Evolutionary conservation across 495 filamentous ascomycete genomes (phyloP).

Genomic region (Penicillium pulvis): DNA sequence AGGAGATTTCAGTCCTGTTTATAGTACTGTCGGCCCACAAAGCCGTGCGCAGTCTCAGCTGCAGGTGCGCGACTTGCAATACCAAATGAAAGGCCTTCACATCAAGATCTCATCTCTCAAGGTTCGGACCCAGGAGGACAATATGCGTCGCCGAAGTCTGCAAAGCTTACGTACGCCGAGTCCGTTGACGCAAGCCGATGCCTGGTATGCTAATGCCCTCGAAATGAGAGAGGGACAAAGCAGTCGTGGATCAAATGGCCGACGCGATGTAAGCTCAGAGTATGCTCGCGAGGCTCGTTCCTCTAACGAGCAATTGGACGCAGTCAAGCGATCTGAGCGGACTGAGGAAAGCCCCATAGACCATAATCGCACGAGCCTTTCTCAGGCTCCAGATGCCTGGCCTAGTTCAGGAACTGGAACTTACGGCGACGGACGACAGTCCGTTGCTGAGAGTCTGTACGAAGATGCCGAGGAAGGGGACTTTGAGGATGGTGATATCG

Average conservation of each 20-base stretch:
- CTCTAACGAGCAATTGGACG: constrained; percentile 11
- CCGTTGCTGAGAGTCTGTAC: constrained; percentile 55
- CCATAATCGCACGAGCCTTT: background rate
- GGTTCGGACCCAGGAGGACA: constrained; percentile 80
- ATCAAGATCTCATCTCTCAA: constrained; percentile 86
- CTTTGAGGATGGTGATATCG: constrained; percentile 52
- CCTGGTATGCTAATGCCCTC: constrained; percentile 66
- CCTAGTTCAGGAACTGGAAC: constrained; percentile 13
- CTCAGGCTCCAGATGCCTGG: constrained; percentile 12
- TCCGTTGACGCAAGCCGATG: constrained; percentile 78
- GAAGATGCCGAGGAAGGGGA: constrained; percentile 58
- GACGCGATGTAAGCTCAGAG: constrained; percentile 24
- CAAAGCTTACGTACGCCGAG: constrained; percentile 83
- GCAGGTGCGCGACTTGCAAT: constrained; percentile 80
- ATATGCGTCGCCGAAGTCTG: constrained; percentile 76
- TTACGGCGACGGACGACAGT: constrained; percentile 37
- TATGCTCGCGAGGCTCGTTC: constrained; percentile 17
- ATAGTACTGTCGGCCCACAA: constrained; percentile 39
- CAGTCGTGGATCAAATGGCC: constrained; percentile 27
- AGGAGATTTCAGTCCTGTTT: constrained; percentile 40
- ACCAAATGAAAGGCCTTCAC: constrained; percentile 92
- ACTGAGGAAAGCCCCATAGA: constrained; percentile 15
- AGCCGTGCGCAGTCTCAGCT: constrained; percentile 54
- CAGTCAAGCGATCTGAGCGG: constrained; percentile 3
- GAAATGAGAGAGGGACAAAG: constrained; percentile 36